A percentile compares a stretch with the other conserved stretches of the same genome.
Evolutionary conservation across 495 filamentous ascomycete genomes (phyloP).

Genomic region (Penicillium nucicola): DNA sequence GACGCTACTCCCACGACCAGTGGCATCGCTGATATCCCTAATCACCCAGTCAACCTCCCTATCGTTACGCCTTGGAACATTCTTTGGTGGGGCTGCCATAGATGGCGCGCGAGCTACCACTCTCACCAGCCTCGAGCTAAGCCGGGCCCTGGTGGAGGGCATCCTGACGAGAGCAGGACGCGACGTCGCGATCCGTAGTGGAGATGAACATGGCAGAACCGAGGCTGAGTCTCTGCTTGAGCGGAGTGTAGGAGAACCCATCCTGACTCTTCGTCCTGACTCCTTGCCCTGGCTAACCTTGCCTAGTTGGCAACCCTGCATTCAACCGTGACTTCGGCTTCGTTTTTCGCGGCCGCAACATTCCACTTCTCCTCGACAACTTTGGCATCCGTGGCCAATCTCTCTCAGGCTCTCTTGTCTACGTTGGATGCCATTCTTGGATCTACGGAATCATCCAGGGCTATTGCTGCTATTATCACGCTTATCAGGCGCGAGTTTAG

Average conservation of each 20-base stretch:
- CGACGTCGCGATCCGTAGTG: conserved; percentile 56
- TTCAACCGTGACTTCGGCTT: conserved; percentile 58
- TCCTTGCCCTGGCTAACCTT: conserved; percentile 5
- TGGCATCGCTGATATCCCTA: conserved; percentile 68
- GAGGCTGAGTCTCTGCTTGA: conserved; percentile 64
- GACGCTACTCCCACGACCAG: conserved; percentile 63
- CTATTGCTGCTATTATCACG: conserved; percentile 75
- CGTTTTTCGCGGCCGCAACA: conserved; percentile 65
- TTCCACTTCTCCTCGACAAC: conserved; percentile 67
- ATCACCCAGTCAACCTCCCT: conserved; percentile 67
- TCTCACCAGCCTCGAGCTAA: conserved; percentile 65
- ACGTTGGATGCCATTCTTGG: conserved; percentile 73
- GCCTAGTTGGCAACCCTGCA: conserved; percentile 56
- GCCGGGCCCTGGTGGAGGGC: conserved; percentile 62
- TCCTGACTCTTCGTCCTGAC: background rate
- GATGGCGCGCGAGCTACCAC: conserved; percentile 66
- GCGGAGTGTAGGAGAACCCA: conserved; percentile 42
- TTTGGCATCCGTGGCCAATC: conserved; percentile 55
- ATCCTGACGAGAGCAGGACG: conserved; percentile 65
- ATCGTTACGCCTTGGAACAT: conserved; percentile 65
- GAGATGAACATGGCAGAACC: conserved; percentile 52
- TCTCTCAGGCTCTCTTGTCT: conserved; percentile 63
- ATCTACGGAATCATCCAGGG: conserved; percentile 73
- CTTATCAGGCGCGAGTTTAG: conserved; percentile 70
- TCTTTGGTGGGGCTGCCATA: conserved; percentile 62